phyloP scores from a whole-genome alignment of 441 rosid genomes.

The Hura crepitans region DNA sequence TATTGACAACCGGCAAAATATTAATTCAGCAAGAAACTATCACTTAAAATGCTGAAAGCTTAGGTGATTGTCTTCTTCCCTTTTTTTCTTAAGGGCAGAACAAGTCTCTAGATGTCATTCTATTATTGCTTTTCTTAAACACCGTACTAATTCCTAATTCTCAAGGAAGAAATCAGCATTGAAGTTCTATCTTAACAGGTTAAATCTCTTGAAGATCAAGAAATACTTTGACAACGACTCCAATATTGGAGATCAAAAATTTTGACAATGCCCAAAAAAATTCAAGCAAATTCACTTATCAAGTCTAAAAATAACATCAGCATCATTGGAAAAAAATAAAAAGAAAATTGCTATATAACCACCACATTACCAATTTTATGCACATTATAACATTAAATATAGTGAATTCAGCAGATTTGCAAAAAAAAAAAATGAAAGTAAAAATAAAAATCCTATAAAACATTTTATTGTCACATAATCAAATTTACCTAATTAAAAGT shows the following conservation, averaged over 20 bases:
- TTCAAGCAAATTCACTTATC: neutral
- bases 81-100: too few species aligned
- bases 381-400: neutral
- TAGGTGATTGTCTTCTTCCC: neutral
- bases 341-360: neutral
- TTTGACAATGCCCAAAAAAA: neutral
- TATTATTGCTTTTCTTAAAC: neutral
- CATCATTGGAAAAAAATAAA: neutral
- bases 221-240: neutral
- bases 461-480: conserved; percentile 6
- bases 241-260: neutral
- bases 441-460: neutral
- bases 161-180: neutral
- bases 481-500: conserved; percentile 2
- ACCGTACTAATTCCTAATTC: neutral
- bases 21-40: neutral
- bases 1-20: neutral
- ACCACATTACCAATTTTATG: neutral
- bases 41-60: neutral
- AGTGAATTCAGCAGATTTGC: neutral
- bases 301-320: neutral
- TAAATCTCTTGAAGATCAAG: neutral
- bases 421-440: neutral
- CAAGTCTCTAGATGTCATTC: neutral
- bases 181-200: neutral